phyloP scores from a whole-genome alignment of 1,284 basidiomycete genomes.

The Apiotrichum brassicae region DNA sequence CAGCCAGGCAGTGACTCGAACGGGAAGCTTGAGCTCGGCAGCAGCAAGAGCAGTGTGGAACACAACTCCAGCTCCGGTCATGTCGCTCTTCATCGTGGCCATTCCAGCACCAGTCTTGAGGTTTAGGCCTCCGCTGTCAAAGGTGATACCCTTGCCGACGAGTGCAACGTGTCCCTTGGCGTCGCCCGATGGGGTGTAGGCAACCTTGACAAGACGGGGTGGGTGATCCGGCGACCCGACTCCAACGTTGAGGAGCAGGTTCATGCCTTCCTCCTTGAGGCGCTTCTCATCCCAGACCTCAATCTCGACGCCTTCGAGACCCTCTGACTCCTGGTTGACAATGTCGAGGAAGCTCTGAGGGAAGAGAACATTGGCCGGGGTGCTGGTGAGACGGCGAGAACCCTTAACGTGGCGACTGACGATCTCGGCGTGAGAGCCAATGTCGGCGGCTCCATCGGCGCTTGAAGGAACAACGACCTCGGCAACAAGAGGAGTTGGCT shows the following conservation, averaged over 20 bases:
- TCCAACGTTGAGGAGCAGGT: constrained; percentile 3
- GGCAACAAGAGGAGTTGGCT: background rate
- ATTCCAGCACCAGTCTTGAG: constrained; percentile 4
- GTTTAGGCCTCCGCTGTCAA: constrained; percentile 8
- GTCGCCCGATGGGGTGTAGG: constrained; percentile 8
- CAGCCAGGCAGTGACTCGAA: constrained; percentile 9
- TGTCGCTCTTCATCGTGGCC: constrained; percentile 13
- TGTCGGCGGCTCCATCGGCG: constrained; percentile 8
- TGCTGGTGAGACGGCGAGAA: constrained; percentile 15
- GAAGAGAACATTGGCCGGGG: constrained; percentile 13
- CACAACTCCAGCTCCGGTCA: constrained; percentile 6
- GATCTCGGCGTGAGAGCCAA: constrained; percentile 7
- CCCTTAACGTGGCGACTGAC: constrained; percentile 12
- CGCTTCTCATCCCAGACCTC: constrained; percentile 14
- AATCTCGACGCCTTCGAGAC: constrained; percentile 7
- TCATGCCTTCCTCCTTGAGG: constrained; percentile 1
- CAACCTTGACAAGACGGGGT: constrained; percentile 10
- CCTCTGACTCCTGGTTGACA: constrained; percentile 3
- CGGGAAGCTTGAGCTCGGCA: constrained; percentile 8
- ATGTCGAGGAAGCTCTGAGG: constrained; percentile 10
- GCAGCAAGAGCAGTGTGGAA: constrained; percentile 12
- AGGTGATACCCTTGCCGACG: constrained; percentile 14
- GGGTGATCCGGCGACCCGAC: background rate
- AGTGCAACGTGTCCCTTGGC: constrained; percentile 6
- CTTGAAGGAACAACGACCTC: background rate